Evolutionary conservation across 495 filamentous ascomycete species (phyloP), one percentile per base, ranked within the genome.

Genomic region (Penicillium riverlandense): DNA sequence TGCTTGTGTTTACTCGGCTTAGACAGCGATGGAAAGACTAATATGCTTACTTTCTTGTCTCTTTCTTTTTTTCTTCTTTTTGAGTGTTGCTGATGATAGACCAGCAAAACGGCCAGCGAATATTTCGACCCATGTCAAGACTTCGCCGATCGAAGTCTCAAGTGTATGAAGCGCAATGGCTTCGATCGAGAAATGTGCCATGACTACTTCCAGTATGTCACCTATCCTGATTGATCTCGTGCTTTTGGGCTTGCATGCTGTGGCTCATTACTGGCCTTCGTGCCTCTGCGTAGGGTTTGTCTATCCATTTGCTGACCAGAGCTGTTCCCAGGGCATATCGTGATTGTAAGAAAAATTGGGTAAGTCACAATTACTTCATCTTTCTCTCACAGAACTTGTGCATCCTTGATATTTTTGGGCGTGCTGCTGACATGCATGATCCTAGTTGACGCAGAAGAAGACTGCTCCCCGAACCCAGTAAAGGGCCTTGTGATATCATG

Each of bases 71-170:
- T 41, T 1, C 22, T 22, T 6, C 22, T 22, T 6, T 6, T 22
- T 6, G 22, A 22, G 22, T 22, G 2, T 22, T 22, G 10, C 14
- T 1, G 8, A 3, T 35, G 11, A 39, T 22, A 22, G 29, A 38
- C 30, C 31, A 96, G 90, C 52, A 97, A 97, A 71, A 69, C 65
- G 40, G 70, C 79, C 47, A 92, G 88, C 65, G 79, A 95, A 62
- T 96, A 82, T 66, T 87, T 88, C 55, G 91, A 97, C 56, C 91
- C 91, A 11, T 97, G 91, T 60, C 90, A 96, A 59, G 88, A 94
- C 44, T 90, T 87, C n/a, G 91, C 92, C n/a, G 65, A 79, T 37
- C 74, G 79, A 47, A 95, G 88, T 63, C 77, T 95, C 10, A 80
- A 77, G 56, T 97, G 91, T 66, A 72, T 97, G 63, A 81, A 86